Percentiles rank a stretch among this genome's conserved stretches.
Evolutionary conservation across 805 yeast species (phyloP).

Genomic region (Metschnikowia rubicola): DNA sequence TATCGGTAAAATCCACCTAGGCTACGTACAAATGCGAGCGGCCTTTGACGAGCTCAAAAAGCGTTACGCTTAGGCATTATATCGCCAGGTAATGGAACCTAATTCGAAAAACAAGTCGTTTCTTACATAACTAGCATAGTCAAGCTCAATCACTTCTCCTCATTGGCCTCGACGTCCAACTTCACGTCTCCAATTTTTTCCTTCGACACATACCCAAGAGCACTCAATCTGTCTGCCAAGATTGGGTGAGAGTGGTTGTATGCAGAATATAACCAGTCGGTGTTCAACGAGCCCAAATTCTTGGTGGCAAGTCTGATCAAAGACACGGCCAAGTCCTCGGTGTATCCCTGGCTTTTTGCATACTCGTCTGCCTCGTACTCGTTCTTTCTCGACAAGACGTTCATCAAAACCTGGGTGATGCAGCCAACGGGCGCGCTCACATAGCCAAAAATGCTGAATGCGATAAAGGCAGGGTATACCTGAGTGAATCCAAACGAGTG

Average conservation of each 20-base stretch:
- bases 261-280: slow-evolving; percentile 85
- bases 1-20: slow-evolving; percentile 81
- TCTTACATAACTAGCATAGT: background rate
- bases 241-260: slow-evolving; percentile 92
- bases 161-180: slow-evolving; percentile 12
- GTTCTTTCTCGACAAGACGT: slow-evolving; percentile 73
- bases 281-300: slow-evolving; percentile 81
- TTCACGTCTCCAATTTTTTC: slow-evolving; percentile 32
- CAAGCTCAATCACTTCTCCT: background rate
- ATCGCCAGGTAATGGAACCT: no score
- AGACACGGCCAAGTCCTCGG: slow-evolving; percentile 63
- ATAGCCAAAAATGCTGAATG: slow-evolving; percentile 76
- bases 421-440: slow-evolving; percentile 76
- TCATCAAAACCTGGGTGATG: slow-evolving; percentile 59
- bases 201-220: slow-evolving; percentile 53
- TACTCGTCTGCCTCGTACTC: slow-evolving; percentile 93
- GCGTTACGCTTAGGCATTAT: slow-evolving; percentile 5
- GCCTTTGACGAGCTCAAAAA: slow-evolving; percentile 41
- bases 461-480: slow-evolving; percentile 72
- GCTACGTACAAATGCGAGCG: slow-evolving; percentile 72
- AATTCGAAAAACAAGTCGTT: no score
- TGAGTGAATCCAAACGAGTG: slow-evolving; percentile 68
- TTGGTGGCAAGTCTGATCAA: slow-evolving; percentile 74
- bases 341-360: slow-evolving; percentile 73
- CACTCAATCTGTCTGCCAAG: slow-evolving; percentile 79